Conservation (phyloP, 2,329 filamentous ascomycete species). For the Coniosporium tulheliwenetii region DNA sequence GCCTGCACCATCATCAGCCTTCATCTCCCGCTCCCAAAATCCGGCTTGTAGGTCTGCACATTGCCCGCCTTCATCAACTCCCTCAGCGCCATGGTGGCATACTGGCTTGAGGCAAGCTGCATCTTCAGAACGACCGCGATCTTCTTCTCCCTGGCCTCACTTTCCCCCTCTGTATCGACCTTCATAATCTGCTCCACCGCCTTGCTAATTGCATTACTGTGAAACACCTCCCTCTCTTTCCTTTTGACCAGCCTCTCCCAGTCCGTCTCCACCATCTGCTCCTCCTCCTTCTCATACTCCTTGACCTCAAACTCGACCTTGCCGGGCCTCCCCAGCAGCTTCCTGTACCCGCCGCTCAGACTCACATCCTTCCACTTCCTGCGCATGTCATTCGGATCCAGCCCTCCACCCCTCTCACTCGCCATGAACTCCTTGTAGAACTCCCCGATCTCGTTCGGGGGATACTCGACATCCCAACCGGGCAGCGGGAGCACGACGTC, state of each 20-base stretch:
- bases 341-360: conserved; percentile 76
- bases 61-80: conserved; percentile 60
- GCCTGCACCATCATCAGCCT: not conserved
- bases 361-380: conserved; percentile 76
- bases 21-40: conserved; percentile 36
- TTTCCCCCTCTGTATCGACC: not conserved
- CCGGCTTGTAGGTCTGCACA: conserved; percentile 44
- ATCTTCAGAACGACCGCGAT: conserved; percentile 58
- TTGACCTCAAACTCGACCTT: conserved; percentile 53
- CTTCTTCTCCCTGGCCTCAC: conserved; percentile 23
- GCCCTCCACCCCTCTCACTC: conserved; percentile 54
- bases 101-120: conserved; percentile 63
- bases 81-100: conserved; percentile 69
- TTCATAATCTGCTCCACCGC: conserved; percentile 4
- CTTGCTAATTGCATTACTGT: not conserved
- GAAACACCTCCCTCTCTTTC: conserved; percentile 1
- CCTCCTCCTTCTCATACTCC: conserved; percentile 51
- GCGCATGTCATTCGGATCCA: conserved; percentile 79
- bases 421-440: conserved; percentile 83
- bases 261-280: conserved; percentile 85
- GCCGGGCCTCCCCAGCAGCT: conserved; percentile 57
- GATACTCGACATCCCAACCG: conserved; percentile 80
- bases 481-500: conserved; percentile 88
- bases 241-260: conserved; percentile 45
- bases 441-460: conserved; percentile 63